Percentiles rank a stretch among this genome's conserved stretches.
These are phyloP conservation scores for Macaranga tanarius DNA, from an alignment of 441 rosid genomes.

Conservation along the genomic window DNA sequence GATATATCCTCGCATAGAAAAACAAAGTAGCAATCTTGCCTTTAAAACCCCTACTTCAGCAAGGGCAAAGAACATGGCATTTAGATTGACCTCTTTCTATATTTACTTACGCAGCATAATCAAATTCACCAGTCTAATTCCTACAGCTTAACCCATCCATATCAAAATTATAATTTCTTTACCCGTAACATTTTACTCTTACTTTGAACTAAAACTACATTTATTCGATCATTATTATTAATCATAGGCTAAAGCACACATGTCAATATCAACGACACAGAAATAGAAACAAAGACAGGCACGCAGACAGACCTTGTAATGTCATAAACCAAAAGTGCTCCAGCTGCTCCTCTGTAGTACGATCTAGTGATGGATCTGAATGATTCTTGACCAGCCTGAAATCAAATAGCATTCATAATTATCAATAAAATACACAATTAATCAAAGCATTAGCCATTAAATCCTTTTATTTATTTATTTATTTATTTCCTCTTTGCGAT, in stretches of 20 bases:
- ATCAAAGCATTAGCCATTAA: no score
- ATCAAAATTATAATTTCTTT: no score
- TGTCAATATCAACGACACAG: no score
- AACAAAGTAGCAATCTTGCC: no score
- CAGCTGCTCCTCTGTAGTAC: slow-evolving; percentile 92
- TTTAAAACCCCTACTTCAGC: neutral
- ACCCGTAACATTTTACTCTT: no score
- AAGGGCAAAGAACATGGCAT: neutral
- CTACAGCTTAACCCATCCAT: neutral
- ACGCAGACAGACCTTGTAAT: slow-evolving; percentile 70
- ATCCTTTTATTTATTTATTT: no score
- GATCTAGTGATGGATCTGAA: slow-evolving; percentile 92
- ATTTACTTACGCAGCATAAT: neutral
- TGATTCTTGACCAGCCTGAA: slow-evolving; percentile 92
- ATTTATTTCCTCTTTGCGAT: no score
- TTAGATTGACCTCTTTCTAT: neutral
- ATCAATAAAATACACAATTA: neutral
- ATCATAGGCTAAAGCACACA: neutral
- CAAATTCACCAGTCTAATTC: neutral
- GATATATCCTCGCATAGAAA: no score
- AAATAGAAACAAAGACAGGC: no score
- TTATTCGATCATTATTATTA: no score
- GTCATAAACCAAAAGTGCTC: slow-evolving; percentile 90
- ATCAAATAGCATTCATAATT: slow-evolving; percentile 1
- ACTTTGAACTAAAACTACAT: no score